Evolutionary conservation across 2,329 filamentous ascomycete genomes (phyloP), one percentile per base, ranked within the genome.

Genomic region (Cadophora malorum): DNA sequence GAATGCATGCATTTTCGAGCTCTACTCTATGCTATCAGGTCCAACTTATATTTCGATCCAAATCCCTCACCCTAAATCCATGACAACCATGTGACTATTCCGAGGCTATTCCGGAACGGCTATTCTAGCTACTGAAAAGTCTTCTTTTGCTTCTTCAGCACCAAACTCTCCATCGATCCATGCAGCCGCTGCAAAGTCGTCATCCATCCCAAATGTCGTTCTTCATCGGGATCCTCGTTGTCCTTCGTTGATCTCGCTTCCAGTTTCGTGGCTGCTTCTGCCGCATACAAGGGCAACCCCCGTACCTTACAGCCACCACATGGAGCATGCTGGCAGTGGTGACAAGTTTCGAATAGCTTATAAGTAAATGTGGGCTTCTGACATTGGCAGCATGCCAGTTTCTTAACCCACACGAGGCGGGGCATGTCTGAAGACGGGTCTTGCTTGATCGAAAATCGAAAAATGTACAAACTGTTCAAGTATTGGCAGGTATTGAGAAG

Each of bases 81-180:
- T 16, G 7, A n/a, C 19, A 2, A 12, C 50, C 23, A 28, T 12
- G 28, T 16, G 28, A 7, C 52, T 16, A 31, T 8, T 33, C 16
- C 25, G 14, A 19, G 14, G 33, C 52, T 16, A 28, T 8, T 25
- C 1, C 4, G 5, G 5, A 28, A 28, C 28, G 5, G 28, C 28
- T 5, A 28, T 28, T n/a, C 6, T 25, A 25, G 35, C 16, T n/a
- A 55, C 25, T 55, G 28, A 9, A 55, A 55, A 55, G 52, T 55
- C 25, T 55, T 33, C 28, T 55, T 55, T 25, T 55, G 52, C 52
- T 55, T 55, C 25, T 55, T 55, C 52, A 55, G 9, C 14, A 55
- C 52, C 52, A 55, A n/a, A 33, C 14, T 55, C 52, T 55, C 52
- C 52, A 19, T 14, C 14, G 52, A 55, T n/a, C 25, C 16, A 33